Percentiles rank a stretch among this genome's conserved stretches.
Conservation (phyloP, 2,329 filamentous ascomycete species). For the Fusarium sp. region DNA sequence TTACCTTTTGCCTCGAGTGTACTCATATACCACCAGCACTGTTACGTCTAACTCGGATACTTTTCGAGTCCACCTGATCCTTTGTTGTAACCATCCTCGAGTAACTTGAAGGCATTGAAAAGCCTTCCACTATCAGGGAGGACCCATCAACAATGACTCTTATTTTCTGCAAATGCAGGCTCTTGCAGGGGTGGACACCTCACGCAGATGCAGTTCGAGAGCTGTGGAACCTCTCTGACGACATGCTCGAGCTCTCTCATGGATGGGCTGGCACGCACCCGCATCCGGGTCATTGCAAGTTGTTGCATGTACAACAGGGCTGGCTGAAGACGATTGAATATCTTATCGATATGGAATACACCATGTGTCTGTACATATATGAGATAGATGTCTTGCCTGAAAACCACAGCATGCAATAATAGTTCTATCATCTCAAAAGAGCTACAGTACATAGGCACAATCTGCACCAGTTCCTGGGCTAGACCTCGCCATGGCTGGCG, state of each 20-base stretch:
- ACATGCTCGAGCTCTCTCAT: constrained; percentile 18
- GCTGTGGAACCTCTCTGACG: constrained; percentile 32
- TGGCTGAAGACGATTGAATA: constrained; percentile 5
- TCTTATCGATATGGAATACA: background rate
- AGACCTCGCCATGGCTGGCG: constrained; percentile 15
- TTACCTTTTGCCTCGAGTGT: background rate
- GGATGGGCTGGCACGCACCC: constrained; percentile 17
- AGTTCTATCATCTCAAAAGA: constrained; percentile 19
- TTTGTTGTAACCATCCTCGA: constrained; percentile 10
- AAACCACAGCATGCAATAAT: constrained; percentile 5
- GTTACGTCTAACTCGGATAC: constrained; percentile 1
- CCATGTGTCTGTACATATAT: background rate
- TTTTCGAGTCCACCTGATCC: constrained; percentile 2
- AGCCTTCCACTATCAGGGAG: background rate
- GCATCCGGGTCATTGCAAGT: constrained; percentile 24
- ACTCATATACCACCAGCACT: background rate
- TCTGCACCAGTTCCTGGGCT: constrained; percentile 35
- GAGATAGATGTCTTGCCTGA: background rate
- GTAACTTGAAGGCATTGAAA: background rate
- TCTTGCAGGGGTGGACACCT: constrained; percentile 19
- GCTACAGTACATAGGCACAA: too few relatives aligned
- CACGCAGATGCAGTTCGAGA: constrained; percentile 34
- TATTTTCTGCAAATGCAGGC: constrained; percentile 3
- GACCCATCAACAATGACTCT: constrained; percentile 16
- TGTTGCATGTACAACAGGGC: background rate